Evolutionary conservation across 345 rosid genomes (phyloP).

Genomic region (Lepidium sativum): DNA sequence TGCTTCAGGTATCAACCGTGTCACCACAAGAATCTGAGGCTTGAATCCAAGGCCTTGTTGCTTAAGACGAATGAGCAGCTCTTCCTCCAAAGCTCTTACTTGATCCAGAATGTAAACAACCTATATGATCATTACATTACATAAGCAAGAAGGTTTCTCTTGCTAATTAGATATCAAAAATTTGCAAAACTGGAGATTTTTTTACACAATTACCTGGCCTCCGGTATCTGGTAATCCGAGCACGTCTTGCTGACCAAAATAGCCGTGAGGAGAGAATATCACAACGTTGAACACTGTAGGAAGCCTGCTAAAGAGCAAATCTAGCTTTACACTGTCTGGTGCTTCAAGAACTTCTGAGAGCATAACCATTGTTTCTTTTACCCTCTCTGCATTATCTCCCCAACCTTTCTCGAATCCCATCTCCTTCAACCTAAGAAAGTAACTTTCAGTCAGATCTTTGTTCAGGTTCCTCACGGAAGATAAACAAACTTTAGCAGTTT

Average conservation of each 20-base stretch:
- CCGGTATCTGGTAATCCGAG: constrained; percentile 96
- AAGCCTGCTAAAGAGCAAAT: constrained; percentile 52
- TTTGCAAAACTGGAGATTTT: not conserved
- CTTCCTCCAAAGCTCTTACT: constrained; percentile 90
- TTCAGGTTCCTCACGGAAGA: not conserved
- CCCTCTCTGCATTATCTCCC: constrained; percentile 69
- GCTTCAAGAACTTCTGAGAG: constrained; percentile 89
- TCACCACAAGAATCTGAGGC: constrained; percentile 89
- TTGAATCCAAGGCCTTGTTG: constrained; percentile 65
- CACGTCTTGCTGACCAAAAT: constrained; percentile 82
- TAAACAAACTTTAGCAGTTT: not conserved
- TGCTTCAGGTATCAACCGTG: constrained; percentile 77
- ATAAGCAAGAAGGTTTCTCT: not conserved
- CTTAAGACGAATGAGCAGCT: constrained; percentile 52
- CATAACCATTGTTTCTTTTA: constrained; percentile 54
- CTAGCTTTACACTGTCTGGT: constrained; percentile 65
- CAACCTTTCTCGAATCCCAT: constrained; percentile 96
- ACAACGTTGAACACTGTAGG: constrained; percentile 76
- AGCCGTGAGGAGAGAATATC: constrained; percentile 88
- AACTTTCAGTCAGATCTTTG: not conserved
- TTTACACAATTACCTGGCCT: constrained; percentile 54
- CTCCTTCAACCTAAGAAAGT: constrained; percentile 58
- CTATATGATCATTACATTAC: constrained; percentile 26
- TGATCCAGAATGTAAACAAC: constrained; percentile 98
- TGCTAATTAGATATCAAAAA: not conserved